Percentiles rank a stretch among this genome's conserved stretches.
Conservation (phyloP, 768 basidiomycete species). For the Xerocomellus intermedius region DNA sequence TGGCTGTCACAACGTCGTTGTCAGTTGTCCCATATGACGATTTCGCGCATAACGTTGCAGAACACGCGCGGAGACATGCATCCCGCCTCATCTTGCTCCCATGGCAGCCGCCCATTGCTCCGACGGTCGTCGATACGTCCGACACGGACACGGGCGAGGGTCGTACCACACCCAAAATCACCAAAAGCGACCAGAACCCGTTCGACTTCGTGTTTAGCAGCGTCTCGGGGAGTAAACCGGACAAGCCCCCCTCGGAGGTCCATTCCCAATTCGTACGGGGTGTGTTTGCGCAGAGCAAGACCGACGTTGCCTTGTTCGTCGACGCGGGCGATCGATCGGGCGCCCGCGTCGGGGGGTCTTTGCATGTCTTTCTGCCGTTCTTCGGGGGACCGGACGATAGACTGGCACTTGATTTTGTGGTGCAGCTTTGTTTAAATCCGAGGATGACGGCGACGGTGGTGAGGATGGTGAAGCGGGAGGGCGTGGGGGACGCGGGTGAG, state of each 20-base stretch:
- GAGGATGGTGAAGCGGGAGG: conserved; percentile 54
- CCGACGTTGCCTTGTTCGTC: conserved; percentile 82
- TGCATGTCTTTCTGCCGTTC: conserved; percentile 85
- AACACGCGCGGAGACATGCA: conserved; percentile 56
- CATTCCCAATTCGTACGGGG: conserved; percentile 85
- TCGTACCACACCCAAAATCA: conserved; percentile 6
- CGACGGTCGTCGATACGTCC: neutral
- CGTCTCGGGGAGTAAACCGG: conserved; percentile 20
- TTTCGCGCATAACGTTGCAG: conserved; percentile 64
- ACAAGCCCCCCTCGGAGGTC: conserved; percentile 47
- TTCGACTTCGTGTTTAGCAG: conserved; percentile 66
- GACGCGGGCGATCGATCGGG: conserved; percentile 51
- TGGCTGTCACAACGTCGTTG: conserved; percentile 63
- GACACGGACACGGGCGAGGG: neutral
- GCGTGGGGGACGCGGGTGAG: conserved; percentile 15
- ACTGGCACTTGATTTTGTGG: conserved; percentile 77
- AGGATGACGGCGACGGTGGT: conserved; percentile 73
- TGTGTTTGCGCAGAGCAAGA: conserved; percentile 68
- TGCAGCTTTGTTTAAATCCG: conserved; percentile 75
- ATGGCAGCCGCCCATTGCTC: conserved; percentile 56
- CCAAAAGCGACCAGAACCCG: conserved; percentile 45
- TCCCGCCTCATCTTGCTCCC: conserved; percentile 82
- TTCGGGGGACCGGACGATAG: conserved; percentile 95
- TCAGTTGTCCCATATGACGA: conserved; percentile 78
- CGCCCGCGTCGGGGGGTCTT: conserved; percentile 30